Percentiles rank a stretch among this genome's conserved stretches.
These are phyloP conservation scores for Panus rudis DNA, from an alignment of 768 basidiomycete species.

Conservation along the genomic window DNA sequence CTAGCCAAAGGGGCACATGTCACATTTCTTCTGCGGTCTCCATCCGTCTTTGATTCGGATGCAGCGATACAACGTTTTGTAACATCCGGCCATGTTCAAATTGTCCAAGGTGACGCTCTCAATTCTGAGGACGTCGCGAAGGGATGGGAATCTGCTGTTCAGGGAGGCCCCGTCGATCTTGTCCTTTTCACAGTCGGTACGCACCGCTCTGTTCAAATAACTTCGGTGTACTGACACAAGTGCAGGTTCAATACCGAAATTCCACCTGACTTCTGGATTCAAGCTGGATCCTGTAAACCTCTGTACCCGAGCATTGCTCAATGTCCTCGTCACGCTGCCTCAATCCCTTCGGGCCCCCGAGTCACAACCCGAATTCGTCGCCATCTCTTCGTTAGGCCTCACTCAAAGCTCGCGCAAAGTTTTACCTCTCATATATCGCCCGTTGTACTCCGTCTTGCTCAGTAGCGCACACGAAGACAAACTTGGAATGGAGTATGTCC, in stretches of 20 bases:
- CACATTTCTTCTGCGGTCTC: constrained; percentile 54
- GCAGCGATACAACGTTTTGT: constrained; percentile 45
- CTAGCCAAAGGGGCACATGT: constrained; percentile 52
- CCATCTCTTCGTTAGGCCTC: constrained; percentile 47
- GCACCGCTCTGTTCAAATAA: constrained; percentile 13
- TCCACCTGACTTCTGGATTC: constrained; percentile 41
- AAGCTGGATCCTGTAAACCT: constrained; percentile 47
- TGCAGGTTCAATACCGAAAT: constrained; percentile 40
- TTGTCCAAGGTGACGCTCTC: constrained; percentile 58
- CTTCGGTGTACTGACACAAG: no score
- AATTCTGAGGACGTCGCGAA: constrained; percentile 41
- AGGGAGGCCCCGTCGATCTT: constrained; percentile 36
- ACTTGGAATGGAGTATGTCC: constrained; percentile 45
- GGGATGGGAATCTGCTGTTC: constrained; percentile 42
- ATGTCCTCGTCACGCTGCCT: constrained; percentile 50
- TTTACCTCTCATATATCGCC: constrained; percentile 43
- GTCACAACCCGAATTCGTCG: constrained; percentile 42
- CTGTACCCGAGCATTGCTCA: constrained; percentile 50
- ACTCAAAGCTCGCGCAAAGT: constrained; percentile 35
- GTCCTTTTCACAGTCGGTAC: constrained; percentile 58
- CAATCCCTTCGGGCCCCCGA: constrained; percentile 16
- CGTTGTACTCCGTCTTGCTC: constrained; percentile 42
- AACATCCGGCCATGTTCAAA: constrained; percentile 40
- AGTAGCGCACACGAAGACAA: constrained; percentile 52
- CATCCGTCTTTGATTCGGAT: constrained; percentile 47